phyloP scores from a whole-genome alignment of 805 yeast genomes.

The Candida argentea region DNA sequence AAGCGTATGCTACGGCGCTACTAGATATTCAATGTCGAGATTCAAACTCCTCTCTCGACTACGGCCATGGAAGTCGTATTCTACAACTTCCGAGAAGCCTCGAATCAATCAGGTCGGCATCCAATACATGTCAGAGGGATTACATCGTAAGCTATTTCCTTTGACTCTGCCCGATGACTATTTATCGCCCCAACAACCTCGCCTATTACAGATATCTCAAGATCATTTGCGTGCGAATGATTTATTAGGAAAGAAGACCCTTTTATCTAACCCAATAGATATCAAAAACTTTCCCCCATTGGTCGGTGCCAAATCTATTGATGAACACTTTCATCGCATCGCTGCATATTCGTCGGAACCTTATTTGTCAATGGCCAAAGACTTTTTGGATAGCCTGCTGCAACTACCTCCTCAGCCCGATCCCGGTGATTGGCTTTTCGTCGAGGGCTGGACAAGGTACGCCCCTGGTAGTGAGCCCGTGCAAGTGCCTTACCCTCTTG shows the following conservation, averaged over 20 bases:
- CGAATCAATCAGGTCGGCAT: slow-evolving; percentile 71
- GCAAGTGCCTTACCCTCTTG: slow-evolving; percentile 59
- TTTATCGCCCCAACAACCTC: slow-evolving; percentile 21
- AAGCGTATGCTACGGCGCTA: too few relatives aligned
- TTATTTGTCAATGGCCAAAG: slow-evolving; percentile 42
- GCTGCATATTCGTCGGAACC: slow-evolving; percentile 54
- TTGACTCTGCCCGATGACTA: slow-evolving; percentile 14
- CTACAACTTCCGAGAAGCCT: slow-evolving; percentile 24
- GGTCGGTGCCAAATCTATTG: slow-evolving; percentile 58
- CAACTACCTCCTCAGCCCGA: slow-evolving; percentile 25
- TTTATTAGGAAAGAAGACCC: slow-evolving; percentile 68
- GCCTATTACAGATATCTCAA: slow-evolving; percentile 39
- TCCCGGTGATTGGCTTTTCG: slow-evolving; percentile 46
- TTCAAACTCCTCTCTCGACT: too few relatives aligned
- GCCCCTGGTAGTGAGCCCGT: slow-evolving; percentile 42
- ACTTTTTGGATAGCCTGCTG: slow-evolving; percentile 24
- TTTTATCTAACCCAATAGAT: slow-evolving; percentile 46
- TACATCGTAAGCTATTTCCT: slow-evolving; percentile 59
- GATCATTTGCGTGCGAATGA: slow-evolving; percentile 50
- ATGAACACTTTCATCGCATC: slow-evolving; percentile 74
- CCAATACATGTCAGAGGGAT: slow-evolving; percentile 53
- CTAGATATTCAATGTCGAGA: too few relatives aligned
- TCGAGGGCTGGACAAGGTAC: slow-evolving; percentile 80
- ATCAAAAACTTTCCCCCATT: slow-evolving; percentile 54
- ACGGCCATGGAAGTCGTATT: too few relatives aligned